phyloP scores from a whole-genome alignment of 441 rosid genomes.

The Hypseocharis bilobata region DNA sequence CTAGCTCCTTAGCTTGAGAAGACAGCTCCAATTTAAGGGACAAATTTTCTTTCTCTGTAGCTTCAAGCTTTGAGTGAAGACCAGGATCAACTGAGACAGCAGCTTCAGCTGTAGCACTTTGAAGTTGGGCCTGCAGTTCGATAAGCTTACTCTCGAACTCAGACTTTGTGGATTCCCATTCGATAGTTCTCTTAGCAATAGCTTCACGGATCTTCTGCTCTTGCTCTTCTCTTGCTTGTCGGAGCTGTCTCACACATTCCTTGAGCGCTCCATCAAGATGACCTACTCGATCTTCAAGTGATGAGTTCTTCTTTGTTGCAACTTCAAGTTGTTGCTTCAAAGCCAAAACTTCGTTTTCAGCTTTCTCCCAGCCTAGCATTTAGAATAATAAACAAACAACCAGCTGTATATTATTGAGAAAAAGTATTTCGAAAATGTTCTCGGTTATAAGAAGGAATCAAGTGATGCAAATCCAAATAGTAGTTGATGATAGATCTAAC shows the following conservation, averaged over 20 bases:
- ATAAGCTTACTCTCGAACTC: conserved; percentile 42
- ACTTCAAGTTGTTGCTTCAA: conserved; percentile 63
- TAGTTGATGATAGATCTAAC: too few species aligned
- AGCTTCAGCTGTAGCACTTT: conserved; percentile 29
- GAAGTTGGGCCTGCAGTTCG: conserved; percentile 39
- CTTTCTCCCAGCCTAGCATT: conserved; percentile 77
- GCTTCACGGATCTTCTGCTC: conserved; percentile 55
- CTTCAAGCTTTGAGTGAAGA: conserved; percentile 40
- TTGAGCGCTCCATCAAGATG: conserved; percentile 89
- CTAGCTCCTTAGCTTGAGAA: conserved; percentile 49
- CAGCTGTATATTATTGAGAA: neutral
- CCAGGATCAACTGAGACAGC: conserved; percentile 29
- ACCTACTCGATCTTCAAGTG: conserved; percentile 60
- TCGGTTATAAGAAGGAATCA: neutral
- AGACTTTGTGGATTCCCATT: conserved; percentile 54
- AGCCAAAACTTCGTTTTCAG: conserved; percentile 55
- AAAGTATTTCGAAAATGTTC: too few species aligned
- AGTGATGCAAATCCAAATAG: too few species aligned
- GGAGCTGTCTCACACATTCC: conserved; percentile 83
- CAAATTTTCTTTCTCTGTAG: conserved; percentile 50
- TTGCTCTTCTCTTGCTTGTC: conserved; percentile 82
- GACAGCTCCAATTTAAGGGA: conserved; percentile 42
- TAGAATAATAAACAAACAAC: conserved; percentile 6
- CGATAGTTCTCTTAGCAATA: conserved; percentile 35
- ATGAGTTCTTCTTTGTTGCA: conserved; percentile 36